Evolutionary conservation across 73 alveolate species (phyloP), one percentile per base, ranked within the genome.

Genomic region (Diophrys appendiculata): DNA sequence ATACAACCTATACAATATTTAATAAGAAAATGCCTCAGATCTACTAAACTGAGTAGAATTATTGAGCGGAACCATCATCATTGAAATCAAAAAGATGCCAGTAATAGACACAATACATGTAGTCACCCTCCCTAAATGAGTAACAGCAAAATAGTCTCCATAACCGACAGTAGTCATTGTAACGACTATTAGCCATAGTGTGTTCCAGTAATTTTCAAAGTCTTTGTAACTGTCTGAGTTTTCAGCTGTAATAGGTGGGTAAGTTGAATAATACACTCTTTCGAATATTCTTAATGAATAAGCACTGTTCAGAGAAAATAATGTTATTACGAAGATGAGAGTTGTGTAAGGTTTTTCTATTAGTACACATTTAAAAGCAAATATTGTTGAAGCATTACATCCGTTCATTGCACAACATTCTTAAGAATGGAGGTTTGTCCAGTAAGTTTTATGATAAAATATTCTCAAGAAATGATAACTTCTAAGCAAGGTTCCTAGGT

Each of bases 91-190:
- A 18, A 43, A 43, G 60, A 43, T 43, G 5, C 60, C 60, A 43
- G 60, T 43, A 43, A 43, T 43, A 18, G n/a, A 11, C 60, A 18
- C 18, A 11, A 43, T 43, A 18, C 60, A 43, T 5, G 60, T 43
- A 43, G 60, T 43, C 60, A 43, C n/a, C 18, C 60, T 43, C n/a
- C 60, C 60, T 11, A 43, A 18, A 43, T 43, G 60, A 43, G 60
- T 43, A 43, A 43, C 60, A 43, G 60, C 60, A 43, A 43, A 43
- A 18, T 43, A 43, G 60, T 43, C 60, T 43, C 60, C 60, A 43
- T 43, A 43, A 11, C 60, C 60, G 5, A 43, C 60, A 43, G 60
- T 43, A 11, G 60, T 43, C 60, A 43, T 43, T 43, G 60, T 43
- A 18, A 43, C 60, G 18, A 43, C 60, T 18, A 43, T 18, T 18